Evolutionary conservation across 2,329 filamentous ascomycete species (phyloP).

Genomic region (Fusarium phyllophilum): DNA sequence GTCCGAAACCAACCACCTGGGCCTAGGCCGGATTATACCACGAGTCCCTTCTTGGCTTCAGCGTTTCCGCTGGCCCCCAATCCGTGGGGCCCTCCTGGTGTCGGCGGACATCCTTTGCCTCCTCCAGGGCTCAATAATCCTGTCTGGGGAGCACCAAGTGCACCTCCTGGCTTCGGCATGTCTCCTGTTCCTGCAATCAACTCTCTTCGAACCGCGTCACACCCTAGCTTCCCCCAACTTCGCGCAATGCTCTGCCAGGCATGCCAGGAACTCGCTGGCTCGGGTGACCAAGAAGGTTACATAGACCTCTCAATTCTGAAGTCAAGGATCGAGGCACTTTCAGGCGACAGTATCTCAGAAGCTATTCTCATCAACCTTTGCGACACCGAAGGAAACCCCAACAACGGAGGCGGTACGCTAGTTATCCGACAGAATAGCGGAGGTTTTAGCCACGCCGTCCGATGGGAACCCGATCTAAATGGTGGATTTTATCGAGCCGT

Average conservation of each 20-base stretch:
- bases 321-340: conserved; percentile 69
- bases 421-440: conserved; percentile 67
- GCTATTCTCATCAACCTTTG: conserved; percentile 83
- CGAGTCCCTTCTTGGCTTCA: conserved; percentile 55
- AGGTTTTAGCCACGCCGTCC: conserved; percentile 55
- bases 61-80: conserved; percentile 52
- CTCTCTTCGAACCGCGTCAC: conserved; percentile 51
- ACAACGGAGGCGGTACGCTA: conserved; percentile 93
- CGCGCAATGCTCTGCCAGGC: conserved; percentile 80
- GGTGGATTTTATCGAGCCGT: conserved; percentile 58
- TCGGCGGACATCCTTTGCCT: conserved; percentile 52
- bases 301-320: conserved; percentile 76
- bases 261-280: conserved; percentile 70
- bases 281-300: conserved; percentile 67
- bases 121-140: conserved; percentile 59
- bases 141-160: conserved; percentile 51
- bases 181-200: conserved; percentile 46
- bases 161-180: conserved; percentile 49
- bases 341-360: conserved; percentile 55
- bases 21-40: conserved; percentile 54
- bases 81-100: conserved; percentile 55
- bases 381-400: conserved; percentile 86
- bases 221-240: conserved; percentile 76
- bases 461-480: conserved; percentile 65
- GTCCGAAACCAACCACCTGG: conserved; percentile 64